These are phyloP conservation scores for Wilhelminamyces savonicus DNA, from an alignment of 805 yeast genomes.

Conservation along the genomic window DNA sequence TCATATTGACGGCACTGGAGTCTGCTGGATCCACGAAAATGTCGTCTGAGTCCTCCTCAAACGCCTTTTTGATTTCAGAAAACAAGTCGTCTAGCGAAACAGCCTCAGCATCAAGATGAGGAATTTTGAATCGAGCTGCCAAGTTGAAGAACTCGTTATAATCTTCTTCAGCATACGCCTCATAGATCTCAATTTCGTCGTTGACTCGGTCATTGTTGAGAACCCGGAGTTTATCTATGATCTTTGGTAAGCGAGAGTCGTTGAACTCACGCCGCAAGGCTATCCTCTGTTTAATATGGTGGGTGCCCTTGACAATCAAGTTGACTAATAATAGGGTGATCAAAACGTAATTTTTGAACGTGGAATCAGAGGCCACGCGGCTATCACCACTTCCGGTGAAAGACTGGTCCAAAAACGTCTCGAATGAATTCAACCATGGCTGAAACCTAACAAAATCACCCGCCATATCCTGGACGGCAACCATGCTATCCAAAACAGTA, in stretches of 20 bases:
- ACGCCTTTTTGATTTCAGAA: conserved; percentile 7
- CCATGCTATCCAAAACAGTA: conserved; percentile 25
- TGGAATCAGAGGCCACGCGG: conserved; percentile 9
- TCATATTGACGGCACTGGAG: conserved; percentile 5
- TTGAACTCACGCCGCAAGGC: conserved; percentile 28
- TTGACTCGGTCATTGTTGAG: conserved; percentile 25
- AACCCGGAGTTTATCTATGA: conserved; percentile 28
- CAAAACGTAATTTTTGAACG: conserved; percentile 26
- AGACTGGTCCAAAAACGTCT: conserved; percentile 27
- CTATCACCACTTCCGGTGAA: conserved; percentile 6
- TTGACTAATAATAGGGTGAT: conserved; percentile 33
- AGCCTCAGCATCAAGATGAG: not conserved
- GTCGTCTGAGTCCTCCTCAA: conserved; percentile 2
- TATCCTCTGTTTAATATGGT: conserved; percentile 19
- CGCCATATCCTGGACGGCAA: conserved; percentile 24
- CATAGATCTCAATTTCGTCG: conserved; percentile 33
- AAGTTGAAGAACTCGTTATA: conserved; percentile 15
- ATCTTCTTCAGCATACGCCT: conserved; percentile 34
- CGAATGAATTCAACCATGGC: conserved; percentile 36
- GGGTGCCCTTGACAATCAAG: conserved; percentile 23
- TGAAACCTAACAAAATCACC: conserved; percentile 33
- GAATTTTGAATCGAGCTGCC: conserved; percentile 3
- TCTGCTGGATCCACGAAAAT: not conserved
- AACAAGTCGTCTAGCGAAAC: conserved; percentile 8
- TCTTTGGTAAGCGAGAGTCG: conserved; percentile 27